Conservation (phyloP, 2,329 filamentous ascomycete species). For the Xylariales sp. region DNA sequence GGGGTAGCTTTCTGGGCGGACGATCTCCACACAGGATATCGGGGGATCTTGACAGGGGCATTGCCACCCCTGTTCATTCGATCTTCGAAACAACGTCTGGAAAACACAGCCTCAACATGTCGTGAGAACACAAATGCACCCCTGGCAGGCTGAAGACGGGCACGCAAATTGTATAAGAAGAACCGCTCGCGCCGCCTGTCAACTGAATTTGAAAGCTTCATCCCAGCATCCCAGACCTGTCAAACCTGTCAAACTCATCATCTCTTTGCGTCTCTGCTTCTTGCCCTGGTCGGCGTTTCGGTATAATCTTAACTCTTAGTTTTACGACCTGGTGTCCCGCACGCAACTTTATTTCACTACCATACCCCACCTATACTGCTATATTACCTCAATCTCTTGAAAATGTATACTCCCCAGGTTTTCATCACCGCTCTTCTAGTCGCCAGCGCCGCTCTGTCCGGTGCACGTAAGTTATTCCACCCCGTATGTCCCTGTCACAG, state of each 20-base stretch:
- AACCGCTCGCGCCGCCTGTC: neutral
- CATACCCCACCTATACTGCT: neutral
- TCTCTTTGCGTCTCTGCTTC: neutral
- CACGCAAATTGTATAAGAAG: constrained; percentile 2
- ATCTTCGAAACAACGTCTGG: constrained; percentile 7
- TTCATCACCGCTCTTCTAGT: constrained; percentile 6
- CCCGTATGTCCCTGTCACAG: neutral
- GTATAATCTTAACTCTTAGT: neutral
- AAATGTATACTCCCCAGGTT: constrained; percentile 9
- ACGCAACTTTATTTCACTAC: neutral
- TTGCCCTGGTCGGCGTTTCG: constrained; percentile 3
- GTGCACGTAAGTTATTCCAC: constrained; percentile 10
- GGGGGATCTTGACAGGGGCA: neutral
- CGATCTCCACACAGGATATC: neutral
- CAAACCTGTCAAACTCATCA: constrained; percentile 1
- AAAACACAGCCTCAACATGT: constrained; percentile 1
- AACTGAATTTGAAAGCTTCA: neutral
- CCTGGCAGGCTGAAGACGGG: neutral
- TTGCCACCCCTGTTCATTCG: neutral
- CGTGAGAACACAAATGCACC: neutral
- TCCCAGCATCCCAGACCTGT: constrained; percentile 1
- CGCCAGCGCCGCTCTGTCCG: constrained; percentile 4
- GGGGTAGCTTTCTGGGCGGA: neutral
- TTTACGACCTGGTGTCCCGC: constrained; percentile 1
- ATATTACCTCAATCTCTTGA: constrained; percentile 1